Evolutionary conservation across 805 yeast species (phyloP).

Genomic region (Kluyveromyces aestuarii): DNA sequence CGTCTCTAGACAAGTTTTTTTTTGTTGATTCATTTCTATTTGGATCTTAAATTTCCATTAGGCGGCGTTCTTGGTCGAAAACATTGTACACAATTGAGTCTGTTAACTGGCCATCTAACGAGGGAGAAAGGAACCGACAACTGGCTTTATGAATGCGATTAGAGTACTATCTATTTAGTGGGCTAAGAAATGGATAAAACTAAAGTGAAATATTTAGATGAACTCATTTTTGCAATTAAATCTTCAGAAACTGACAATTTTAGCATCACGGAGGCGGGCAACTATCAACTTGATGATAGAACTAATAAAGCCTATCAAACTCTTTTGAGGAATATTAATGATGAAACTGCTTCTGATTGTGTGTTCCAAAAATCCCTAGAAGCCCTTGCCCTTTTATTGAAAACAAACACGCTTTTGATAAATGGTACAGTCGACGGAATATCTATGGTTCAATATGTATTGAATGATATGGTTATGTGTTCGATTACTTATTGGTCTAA

Average conservation of each 20-base stretch:
- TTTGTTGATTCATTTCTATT: neutral
- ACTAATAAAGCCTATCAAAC: slow-evolving; percentile 3
- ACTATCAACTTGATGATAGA: slow-evolving; percentile 4
- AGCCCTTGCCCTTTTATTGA: slow-evolving; percentile 20
- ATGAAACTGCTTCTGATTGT: slow-evolving; percentile 3
- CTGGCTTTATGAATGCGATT: no score
- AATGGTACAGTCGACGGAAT: neutral
- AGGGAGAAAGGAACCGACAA: no score
- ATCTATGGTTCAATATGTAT: neutral
- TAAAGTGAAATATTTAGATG: slow-evolving; percentile 21
- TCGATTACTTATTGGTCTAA: neutral
- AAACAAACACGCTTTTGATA: slow-evolving; percentile 15
- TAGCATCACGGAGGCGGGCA: neutral
- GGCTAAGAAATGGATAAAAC: neutral
- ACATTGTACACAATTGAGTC: neutral
- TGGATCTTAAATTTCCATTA: neutral
- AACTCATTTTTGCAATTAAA: slow-evolving; percentile 21
- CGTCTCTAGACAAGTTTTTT: neutral
- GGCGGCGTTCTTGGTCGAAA: neutral
- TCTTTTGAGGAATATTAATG: slow-evolving; percentile 7
- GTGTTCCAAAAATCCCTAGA: slow-evolving; percentile 21
- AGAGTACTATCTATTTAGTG: no score
- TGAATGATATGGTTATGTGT: neutral
- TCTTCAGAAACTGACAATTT: slow-evolving; percentile 6
- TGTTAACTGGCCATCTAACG: no score